phyloP scores from a whole-genome alignment of 2,329 filamentous ascomycete genomes.

The Zymoseptoria brevis region DNA sequence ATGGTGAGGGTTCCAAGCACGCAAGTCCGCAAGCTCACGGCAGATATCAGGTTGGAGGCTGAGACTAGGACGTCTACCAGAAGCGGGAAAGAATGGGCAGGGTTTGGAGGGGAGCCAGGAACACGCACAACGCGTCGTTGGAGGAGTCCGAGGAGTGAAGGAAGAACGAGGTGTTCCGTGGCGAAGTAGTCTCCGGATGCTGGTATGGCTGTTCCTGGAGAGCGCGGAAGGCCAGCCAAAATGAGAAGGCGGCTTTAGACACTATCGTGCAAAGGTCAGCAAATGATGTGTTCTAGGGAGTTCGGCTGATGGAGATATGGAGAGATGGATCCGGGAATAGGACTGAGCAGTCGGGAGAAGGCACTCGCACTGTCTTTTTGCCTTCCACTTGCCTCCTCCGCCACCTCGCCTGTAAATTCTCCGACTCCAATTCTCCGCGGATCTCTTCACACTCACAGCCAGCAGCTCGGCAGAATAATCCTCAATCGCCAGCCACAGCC shows the following conservation, averaged over 20 bases:
- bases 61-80: not conserved
- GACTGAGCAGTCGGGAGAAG: not conserved
- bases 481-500: not conserved
- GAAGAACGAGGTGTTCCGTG: not conserved
- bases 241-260: not conserved
- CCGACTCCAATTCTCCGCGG: no score
- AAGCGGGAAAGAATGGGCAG: not conserved
- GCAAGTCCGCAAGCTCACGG: not conserved
- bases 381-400: not conserved
- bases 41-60: not conserved
- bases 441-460: not conserved
- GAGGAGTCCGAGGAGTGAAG: not conserved
- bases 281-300: not conserved
- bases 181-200: not conserved
- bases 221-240: not conserved
- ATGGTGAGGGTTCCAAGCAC: not conserved
- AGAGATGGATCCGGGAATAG: not conserved
- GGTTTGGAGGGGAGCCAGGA: not conserved
- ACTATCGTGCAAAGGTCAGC: not conserved
- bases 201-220: not conserved
- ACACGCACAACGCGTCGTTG: not conserved
- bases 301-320: not conserved
- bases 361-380: not conserved
- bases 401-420: not conserved
- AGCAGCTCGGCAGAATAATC: not conserved